Evolutionary conservation across 2,329 filamentous ascomycete genomes (phyloP), one percentile per base, ranked within the genome.

Genomic region (Monilinia aucupariae): DNA sequence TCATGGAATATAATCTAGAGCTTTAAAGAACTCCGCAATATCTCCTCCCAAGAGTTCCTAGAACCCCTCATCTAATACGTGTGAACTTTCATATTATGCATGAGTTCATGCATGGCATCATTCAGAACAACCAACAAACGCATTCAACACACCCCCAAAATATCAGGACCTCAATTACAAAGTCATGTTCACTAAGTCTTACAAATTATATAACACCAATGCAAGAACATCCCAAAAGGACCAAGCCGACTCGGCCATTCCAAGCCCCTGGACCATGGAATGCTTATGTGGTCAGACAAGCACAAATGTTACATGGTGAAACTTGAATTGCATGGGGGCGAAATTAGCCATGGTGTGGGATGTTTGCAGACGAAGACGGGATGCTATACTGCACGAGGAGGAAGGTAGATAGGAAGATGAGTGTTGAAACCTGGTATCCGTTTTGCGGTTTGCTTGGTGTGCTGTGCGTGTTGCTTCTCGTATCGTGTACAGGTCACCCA

Each of bases 261-360:
- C 27, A 56, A 7, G 53, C 53, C 27, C 39, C 53, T 45, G 39
- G 53, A 17, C 27, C 53, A 34, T 56, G 53, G 53, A 45, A 56
- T 13, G 20, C n/a, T 47, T 3, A 12, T 56, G 32, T 22, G 41
- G 53, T 4, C 32, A 47, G 20, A 56, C 53, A 45, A 15, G 41
- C 10, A 47, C 53, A 22, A 17, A 41, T 20, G n/a, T 45, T 53
- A 8, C 17, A 45, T 32, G 9, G 39, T 34, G 53, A 45, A 56
- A 56, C 39, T 45, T 9, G 41, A 4, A 45, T 45, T 34, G 53
- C 27, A 56, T 45, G 53, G 53, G 53, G 39, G 53, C 43, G 8
- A 20, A 47, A 13, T 45, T 22, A 56, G 53, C 27, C 41, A 56
- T 47, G 20, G 27, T 20, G n/a, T 20, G 17, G 53, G 27, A 34